Base-by-base conservation (phyloP, 1,284 basidiomycete genomes). In the Tremellales sp. region DNA sequence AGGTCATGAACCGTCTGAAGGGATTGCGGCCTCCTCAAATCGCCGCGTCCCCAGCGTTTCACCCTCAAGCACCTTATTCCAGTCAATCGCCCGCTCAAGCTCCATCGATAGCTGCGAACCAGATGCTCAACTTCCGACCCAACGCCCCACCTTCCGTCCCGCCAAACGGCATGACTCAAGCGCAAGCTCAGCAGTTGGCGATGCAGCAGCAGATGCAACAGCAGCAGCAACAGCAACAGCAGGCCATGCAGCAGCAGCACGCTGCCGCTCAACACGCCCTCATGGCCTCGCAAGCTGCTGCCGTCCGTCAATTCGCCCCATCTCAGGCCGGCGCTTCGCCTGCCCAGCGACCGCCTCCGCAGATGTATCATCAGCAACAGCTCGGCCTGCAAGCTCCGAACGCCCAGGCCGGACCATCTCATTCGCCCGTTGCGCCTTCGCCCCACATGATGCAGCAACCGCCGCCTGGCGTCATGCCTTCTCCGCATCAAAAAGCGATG, bases 1-100 rank as follows among this genome's bases (percentile, higher is more conserved):
- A 72, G 64, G 64, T 67, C 0, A 62, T 73, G 56, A 58, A 52
- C 21, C 64, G 68, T 17, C 43, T 70, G 13, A 63, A 67, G 47
- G 47, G 51, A 21, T 42, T 63, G 11, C 60, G 63, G 31, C 63
- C 67, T 41, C 58, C 59, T 17, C 60, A 60, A 44, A 40, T 56
- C 12, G 52, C 46, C 29, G 47, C 55, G 41, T 46, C 26, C 48
- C 51, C 15, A 48, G 46, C 27, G 45, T 39, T 57, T 55, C 52
- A 49, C 46, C 45, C 51, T 51, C 21, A 60, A 60, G 44, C 52
- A 46, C n/a, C 33, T 4, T 36, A 36, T 17, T 13, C 33, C 51
- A 36, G 21, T 42, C 44, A 36, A 44, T 17, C 46, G 35, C 31
- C 45, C 48, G 24, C 44, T 8, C 29, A 8, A 33, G 29, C n/a